Evolutionary conservation across 345 rosid species (phyloP), one percentile per base, ranked within the genome.

Genomic region (Populus nigra): DNA sequence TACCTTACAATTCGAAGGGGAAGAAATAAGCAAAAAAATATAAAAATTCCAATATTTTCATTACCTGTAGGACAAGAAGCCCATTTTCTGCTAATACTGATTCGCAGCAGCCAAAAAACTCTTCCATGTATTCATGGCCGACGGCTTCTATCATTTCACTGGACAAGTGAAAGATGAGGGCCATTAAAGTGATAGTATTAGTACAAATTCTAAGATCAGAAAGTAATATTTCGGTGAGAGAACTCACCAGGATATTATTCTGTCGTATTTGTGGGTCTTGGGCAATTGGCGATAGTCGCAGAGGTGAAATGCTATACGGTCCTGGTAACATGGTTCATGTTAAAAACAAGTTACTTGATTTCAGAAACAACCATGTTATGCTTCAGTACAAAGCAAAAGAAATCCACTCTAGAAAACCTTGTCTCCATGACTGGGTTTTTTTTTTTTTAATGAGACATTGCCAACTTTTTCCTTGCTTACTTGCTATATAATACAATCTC

Each of bases 91-190:
- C 97, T 73, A 93, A 83, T 11, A 86, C 87, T 13, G 97, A 90
- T 76, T 93, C 98, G 2, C 96, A 91, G 59, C 88, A 86, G 65
- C 88, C 80, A 41, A 93, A 92, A 83, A 89, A 95, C 47, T 86
- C 90, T 73, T 92, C 99, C 94, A 95, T 91, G 80, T 79, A 95
- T 80, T 95, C 98, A 29, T 95, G 98, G 5, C 99, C 99, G 63
- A 95, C 97, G 15, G 90, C 90, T 88, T 93, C 98, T 61, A 95
- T 68, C 98, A 95, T 93, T 90, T 91, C 99, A 15, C 99, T 93
- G 88, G 53, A 80, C 49, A 69, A 74, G 25, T 1, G 63, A 9
- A 59, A n/a, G 2, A 7, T 1, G 10, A 53, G n/a, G 55, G 23
- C 35, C 78, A 63, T 65, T 6, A 72, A 76, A 76, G 29, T 62